Conservation (phyloP, 805 yeast species). For the Kazachstania bromeliacearum region DNA sequence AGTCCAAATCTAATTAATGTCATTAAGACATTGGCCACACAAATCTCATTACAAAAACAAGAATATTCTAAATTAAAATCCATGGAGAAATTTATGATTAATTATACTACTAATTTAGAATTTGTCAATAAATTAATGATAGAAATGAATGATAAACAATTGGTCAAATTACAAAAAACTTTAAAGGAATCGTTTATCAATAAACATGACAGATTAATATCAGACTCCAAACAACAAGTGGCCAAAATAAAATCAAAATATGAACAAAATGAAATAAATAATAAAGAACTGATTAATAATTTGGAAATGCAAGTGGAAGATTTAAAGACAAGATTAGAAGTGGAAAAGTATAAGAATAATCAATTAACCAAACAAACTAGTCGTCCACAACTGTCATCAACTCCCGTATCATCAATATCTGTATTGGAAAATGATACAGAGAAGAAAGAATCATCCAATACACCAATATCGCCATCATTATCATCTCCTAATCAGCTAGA, state of each 20-base stretch:
- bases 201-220: constrained; percentile 17
- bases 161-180: constrained; percentile 23
- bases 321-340: constrained; percentile 27
- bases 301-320: constrained; percentile 25
- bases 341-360: constrained; percentile 25
- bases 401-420: background rate
- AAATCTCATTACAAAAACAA: constrained; percentile 47
- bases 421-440: background rate
- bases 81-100: constrained; percentile 44
- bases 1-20: constrained; percentile 47
- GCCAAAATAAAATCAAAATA: constrained; percentile 9
- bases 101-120: constrained; percentile 34
- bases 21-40: constrained; percentile 44
- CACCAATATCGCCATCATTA: background rate
- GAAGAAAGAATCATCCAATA: background rate
- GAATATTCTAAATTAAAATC: constrained; percentile 49
- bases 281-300: constrained; percentile 12
- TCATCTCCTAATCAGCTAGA: background rate
- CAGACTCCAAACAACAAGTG: constrained; percentile 17
- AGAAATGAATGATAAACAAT: constrained; percentile 25
- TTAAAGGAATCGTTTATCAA: constrained; percentile 21
- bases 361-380: constrained; percentile 10
- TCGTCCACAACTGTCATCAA: background rate
- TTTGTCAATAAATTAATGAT: constrained; percentile 24
- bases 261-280: constrained; percentile 7